Base-by-base conservation (phyloP, 805 yeast genomes). In the Zygosaccharomyces rouxii region DNA sequence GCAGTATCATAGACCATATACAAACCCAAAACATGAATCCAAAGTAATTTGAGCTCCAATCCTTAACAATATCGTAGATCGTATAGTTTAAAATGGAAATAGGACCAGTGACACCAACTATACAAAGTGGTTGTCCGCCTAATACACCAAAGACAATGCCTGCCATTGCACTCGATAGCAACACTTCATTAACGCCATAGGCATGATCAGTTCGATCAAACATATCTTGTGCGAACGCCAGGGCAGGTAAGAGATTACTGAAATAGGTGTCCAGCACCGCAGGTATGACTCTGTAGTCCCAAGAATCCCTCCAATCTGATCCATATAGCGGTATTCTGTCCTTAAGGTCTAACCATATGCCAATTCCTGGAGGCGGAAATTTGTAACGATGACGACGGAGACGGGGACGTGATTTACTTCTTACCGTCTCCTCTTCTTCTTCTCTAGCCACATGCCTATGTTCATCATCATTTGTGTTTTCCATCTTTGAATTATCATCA, bases 41-140 rank as follows among this genome's bases (percentile, higher is more conserved):
- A 68, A 92, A 89, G 63, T 78, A 89, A 7, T 77, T 75, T 65
- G 75, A 51, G 59, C 71, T 22, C 61, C 71, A 44, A 5, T 66
- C 64, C 42, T 64, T 58, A 7, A 66, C 66, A 7, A 68, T 55
- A 29, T 67, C 70, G 47, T 63, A 70, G 0, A 94, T 90, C 0
- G 98, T 94, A 59, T 89, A 89, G 60, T 87, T 87, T 75, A 94
- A 92, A 51, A 92, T 90, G 1, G 95, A 71, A 13, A 94, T 84
- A 0, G 99, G 99, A 0, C 98, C 99, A 0, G 98, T 94, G 4
- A 92, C 97, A 3, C 99, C 99, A 7, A 94, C 98, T 22, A 92
- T 86, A 59, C 96, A 87, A 23, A 94, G 68, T 0, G 99, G 99
- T 58, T 90, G 96, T 0, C 97, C 98, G 0, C 86, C 75, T 48